phyloP scores from a whole-genome alignment of 176 grass and related monocot species.

The Carex kokanica region DNA sequence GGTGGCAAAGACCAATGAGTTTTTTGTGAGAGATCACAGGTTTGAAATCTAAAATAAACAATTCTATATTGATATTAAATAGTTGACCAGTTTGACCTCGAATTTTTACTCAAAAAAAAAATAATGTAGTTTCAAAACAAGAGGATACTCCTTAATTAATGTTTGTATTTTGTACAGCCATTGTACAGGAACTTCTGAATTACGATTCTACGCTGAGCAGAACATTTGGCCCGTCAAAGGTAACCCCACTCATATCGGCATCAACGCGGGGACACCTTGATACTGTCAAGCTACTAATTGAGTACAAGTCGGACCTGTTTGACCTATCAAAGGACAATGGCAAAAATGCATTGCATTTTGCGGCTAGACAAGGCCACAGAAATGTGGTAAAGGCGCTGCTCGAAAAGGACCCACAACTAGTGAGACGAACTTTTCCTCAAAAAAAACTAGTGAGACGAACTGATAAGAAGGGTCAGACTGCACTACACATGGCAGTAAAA shows the following conservation, averaged over 20 bases:
- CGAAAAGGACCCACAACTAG: constrained; percentile 81
- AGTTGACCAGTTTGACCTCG: no score
- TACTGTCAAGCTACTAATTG: constrained; percentile 61
- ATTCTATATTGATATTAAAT: no score
- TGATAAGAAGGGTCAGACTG: constrained; percentile 92
- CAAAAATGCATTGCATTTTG: constrained; percentile 93
- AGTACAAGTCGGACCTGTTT: constrained; percentile 63
- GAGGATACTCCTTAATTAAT: constrained; percentile 8
- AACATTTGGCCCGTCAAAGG: constrained; percentile 80
- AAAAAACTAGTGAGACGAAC: no score
- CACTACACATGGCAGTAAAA: constrained; percentile 96
- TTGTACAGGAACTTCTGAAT: constrained; percentile 67
- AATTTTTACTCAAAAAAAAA: no score
- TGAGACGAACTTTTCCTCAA: no score
- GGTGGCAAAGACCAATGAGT: no score
- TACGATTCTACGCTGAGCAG: constrained; percentile 52
- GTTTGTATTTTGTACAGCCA: constrained; percentile 34
- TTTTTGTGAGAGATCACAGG: no score
- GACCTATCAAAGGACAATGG: constrained; percentile 80
- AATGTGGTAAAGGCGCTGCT: constrained; percentile 68
- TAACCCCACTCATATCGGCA: constrained; percentile 74
- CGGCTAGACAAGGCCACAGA: constrained; percentile 69
- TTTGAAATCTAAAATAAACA: no score
- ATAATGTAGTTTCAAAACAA: not conserved
- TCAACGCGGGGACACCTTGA: constrained; percentile 69